Evolutionary conservation across 176 grass and related monocot genomes (phyloP).

Genomic region (Musa schizocarpa): DNA sequence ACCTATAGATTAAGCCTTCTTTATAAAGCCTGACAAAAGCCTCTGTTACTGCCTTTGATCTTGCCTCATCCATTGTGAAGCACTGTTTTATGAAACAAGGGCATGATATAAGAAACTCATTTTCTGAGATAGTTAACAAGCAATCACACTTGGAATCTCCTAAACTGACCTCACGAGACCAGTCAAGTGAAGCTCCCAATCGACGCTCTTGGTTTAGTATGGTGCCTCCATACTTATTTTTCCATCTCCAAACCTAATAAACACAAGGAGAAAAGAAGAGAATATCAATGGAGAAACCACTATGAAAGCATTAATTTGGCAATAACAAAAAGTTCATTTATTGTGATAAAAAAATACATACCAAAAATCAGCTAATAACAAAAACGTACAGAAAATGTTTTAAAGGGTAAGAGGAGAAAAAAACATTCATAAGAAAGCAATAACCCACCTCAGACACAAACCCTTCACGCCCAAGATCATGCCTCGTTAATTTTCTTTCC

Average conservation of each 20-base stretch:
- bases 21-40: slow-evolving; percentile 83
- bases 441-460: slow-evolving; percentile 64
- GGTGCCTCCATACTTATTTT: slow-evolving; percentile 70
- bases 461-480: slow-evolving; percentile 66
- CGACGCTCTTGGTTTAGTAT: slow-evolving; percentile 77
- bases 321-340: not conserved
- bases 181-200: slow-evolving; percentile 88
- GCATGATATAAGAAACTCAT: not conserved
- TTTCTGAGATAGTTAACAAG: slow-evolving; percentile 8
- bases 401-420: not conserved
- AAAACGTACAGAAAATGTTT: not conserved
- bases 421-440: not conserved
- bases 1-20: slow-evolving; percentile 87
- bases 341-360: not conserved
- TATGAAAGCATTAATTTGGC: slow-evolving; percentile 10
- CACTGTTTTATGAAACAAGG: slow-evolving; percentile 32
- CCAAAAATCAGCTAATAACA: not conserved
- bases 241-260: slow-evolving; percentile 86
- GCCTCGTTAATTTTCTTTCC: slow-evolving; percentile 73
- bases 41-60: slow-evolving; percentile 77
- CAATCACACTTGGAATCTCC: not conserved
- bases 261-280: slow-evolving; percentile 20
- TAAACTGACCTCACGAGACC: slow-evolving; percentile 63
- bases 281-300: slow-evolving; percentile 16
- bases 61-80: slow-evolving; percentile 91